Evolutionary conservation across 2,329 filamentous ascomycete genomes (phyloP).

Genomic region (Leptographium procerum): DNA sequence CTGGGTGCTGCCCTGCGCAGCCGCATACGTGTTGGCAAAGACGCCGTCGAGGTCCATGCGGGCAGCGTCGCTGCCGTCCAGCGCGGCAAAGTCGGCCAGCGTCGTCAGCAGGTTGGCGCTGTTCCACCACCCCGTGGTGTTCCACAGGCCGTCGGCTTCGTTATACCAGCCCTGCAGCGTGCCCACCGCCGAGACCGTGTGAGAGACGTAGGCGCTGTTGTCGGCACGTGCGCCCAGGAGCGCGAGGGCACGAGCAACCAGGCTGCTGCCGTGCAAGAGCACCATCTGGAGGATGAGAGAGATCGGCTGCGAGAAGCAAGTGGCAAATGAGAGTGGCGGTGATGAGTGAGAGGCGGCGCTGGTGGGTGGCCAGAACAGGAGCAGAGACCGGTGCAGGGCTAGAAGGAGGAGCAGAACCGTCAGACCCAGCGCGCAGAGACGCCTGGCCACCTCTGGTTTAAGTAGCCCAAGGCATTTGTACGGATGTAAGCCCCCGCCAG

Average conservation of each 20-base stretch:
- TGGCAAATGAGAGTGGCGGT: neutral
- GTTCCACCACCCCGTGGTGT: slow-evolving; percentile 63
- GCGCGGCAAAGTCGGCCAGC: slow-evolving; percentile 40
- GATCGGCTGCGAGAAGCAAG: neutral
- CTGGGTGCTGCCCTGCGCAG: slow-evolving; percentile 30
- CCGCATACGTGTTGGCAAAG: slow-evolving; percentile 32
- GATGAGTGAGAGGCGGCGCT: neutral
- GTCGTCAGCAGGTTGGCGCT: slow-evolving; percentile 54
- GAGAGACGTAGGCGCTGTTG: slow-evolving; percentile 18
- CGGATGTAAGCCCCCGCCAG: no score
- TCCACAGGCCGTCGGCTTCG: slow-evolving; percentile 47
- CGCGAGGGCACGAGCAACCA: neutral
- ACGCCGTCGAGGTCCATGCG: slow-evolving; percentile 26
- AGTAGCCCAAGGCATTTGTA: neutral
- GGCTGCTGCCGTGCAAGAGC: neutral
- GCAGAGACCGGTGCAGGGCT: neutral
- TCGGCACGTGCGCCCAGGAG: neutral
- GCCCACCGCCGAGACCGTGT: slow-evolving; percentile 23
- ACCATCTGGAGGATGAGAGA: neutral
- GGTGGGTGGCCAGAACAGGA: neutral
- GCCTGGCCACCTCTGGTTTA: neutral
- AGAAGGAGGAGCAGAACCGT: neutral
- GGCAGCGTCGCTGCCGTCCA: slow-evolving; percentile 23
- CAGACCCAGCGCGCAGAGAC: neutral
- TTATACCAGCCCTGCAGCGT: slow-evolving; percentile 53